A percentile compares a stretch with the other conserved stretches of the same genome.
Conservation (phyloP, 495 filamentous ascomycete genomes). For the Penicillium parvum region DNA sequence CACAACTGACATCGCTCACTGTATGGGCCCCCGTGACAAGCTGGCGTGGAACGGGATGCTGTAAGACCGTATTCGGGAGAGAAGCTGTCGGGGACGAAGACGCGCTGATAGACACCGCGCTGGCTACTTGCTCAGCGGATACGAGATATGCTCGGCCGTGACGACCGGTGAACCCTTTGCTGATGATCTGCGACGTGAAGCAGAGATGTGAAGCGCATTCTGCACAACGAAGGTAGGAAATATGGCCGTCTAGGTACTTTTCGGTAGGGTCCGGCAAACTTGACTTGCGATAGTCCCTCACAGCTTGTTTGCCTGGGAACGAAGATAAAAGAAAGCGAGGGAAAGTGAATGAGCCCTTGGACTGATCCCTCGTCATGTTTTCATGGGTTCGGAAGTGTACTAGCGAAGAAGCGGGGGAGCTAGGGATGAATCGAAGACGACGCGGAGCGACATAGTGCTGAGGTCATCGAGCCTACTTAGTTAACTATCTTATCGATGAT, state of each 20-base stretch:
- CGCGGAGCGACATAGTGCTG: background rate
- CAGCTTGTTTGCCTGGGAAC: slow-evolving; percentile 32
- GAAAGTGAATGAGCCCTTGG: slow-evolving; percentile 17
- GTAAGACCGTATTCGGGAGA: slow-evolving; percentile 53
- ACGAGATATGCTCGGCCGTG: slow-evolving; percentile 91
- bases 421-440: background rate
- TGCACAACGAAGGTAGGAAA: slow-evolving; percentile 66
- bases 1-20: slow-evolving; percentile 52
- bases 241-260: slow-evolving; percentile 45
- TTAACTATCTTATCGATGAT: slow-evolving; percentile 20
- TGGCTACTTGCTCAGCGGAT: slow-evolving; percentile 34
- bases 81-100: slow-evolving; percentile 30
- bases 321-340: slow-evolving; percentile 52
- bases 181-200: slow-evolving; percentile 73
- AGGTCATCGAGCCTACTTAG: slow-evolving; percentile 7
- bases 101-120: slow-evolving; percentile 28
- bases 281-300: slow-evolving; percentile 23
- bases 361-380: slow-evolving; percentile 17
- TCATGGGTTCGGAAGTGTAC: background rate
- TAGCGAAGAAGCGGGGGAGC: background rate
- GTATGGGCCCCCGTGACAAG: slow-evolving; percentile 76
- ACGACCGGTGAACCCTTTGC: slow-evolving; percentile 90
- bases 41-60: slow-evolving; percentile 62
- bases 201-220: slow-evolving; percentile 72
- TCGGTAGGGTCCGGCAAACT: slow-evolving; percentile 15